These are phyloP conservation scores for Neoarthrinium moseri DNA, from an alignment of 2,329 filamentous ascomycete species.

Conservation along the genomic window DNA sequence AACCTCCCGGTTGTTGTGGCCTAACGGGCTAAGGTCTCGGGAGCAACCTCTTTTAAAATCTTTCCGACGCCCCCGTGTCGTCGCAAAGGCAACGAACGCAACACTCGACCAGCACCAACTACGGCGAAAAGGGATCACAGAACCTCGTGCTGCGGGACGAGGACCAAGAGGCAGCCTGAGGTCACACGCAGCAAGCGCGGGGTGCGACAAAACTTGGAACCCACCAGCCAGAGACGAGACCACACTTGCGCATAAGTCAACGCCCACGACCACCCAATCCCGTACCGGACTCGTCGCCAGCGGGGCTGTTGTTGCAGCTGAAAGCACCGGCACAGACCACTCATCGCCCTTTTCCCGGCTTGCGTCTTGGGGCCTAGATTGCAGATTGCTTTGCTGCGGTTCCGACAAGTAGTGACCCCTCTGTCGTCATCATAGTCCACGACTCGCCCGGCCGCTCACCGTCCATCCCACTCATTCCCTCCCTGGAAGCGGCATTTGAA, in stretches of 20 bases:
- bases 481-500: constrained; percentile 2
- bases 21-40: background rate
- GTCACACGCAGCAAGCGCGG: constrained; percentile 13
- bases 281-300: too few relatives aligned
- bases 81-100: background rate
- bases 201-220: constrained; percentile 9
- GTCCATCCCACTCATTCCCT: background rate
- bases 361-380: background rate
- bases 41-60: background rate
- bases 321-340: too few relatives aligned
- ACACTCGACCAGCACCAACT: background rate
- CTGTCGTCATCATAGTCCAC: constrained; percentile 22
- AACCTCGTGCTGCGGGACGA: constrained; percentile 10
- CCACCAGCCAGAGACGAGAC: background rate
- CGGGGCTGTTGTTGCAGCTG: too few relatives aligned
- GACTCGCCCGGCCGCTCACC: constrained; percentile 3
- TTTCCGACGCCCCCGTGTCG: background rate
- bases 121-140: constrained; percentile 3
- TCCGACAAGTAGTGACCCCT: constrained; percentile 3
- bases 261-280: constrained; percentile 4
- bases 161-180: constrained; percentile 11
- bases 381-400: background rate
- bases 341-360: background rate
- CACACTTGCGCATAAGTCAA: background rate
- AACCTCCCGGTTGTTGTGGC: constrained; percentile 2